Evolutionary conservation across 176 grass and related monocot species (phyloP), one percentile per base, ranked within the genome.

Genomic region (Juncus effusus): DNA sequence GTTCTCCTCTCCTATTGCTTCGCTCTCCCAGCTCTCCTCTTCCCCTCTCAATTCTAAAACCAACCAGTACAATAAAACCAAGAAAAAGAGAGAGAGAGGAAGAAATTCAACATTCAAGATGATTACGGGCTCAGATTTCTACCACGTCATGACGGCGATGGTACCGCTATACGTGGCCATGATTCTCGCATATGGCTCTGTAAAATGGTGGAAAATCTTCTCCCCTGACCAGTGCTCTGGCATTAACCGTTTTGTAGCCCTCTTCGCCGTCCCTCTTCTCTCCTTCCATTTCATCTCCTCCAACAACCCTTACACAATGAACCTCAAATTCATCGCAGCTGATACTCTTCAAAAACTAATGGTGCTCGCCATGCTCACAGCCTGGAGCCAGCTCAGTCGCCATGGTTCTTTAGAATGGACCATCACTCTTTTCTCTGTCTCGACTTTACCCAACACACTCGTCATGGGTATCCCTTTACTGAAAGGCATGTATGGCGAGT

Each of bases 251-350:
- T 99, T 99, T 73, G 95, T 99, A 3, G 95, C 95, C 60, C 95
- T 99, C 13, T 99, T 99, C 72, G 95, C 95, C 2, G 95, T 99
- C 12, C 95, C 95, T 55, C 81, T 99, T 6, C 95, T 99, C 3
- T 99, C 95, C 4, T 99, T 99, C 85, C 95, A 99, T 73, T 99
- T 99, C 77, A 99, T 99, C 89, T 99, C 95, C 62, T 63, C 76
- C 64, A 99, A 99, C 76, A 60, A 99, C 75, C 89, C 89, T 6
- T 99, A 99, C 83, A 72, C 80, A 19, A 99, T 99, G 95, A 99
- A 99, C 83, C 76, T 99, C 6, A 83, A 84, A 5, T 99, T 99
- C 89, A 99, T 99, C 67, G 95, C 95, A 5, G 95, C 89, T 39
- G 95, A 99, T 74, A 99, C 95, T 35, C 86, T 99, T 3, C 95